Conservation (phyloP, 352 stramenopile genomes). For the Pythium pyrilobum region DNA sequence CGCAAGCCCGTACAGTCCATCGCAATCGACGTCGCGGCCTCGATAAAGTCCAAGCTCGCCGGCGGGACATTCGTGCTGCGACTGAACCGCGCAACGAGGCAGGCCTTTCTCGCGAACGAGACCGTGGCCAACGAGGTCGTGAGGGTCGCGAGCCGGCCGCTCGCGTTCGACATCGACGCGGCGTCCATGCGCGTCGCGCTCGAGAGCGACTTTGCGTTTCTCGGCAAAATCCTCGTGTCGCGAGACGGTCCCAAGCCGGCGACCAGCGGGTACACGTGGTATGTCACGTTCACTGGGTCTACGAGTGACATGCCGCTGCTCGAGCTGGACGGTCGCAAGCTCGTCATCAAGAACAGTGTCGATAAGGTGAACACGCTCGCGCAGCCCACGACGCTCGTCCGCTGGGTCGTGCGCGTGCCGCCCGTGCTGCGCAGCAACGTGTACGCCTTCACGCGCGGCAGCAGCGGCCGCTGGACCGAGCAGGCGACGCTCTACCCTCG, state of each 20-base stretch:
- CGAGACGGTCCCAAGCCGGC: constrained; percentile 42
- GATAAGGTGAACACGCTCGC: not conserved
- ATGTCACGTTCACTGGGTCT: constrained; percentile 66
- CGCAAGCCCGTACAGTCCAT: constrained; percentile 70
- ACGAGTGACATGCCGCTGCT: constrained; percentile 55
- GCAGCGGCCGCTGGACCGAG: constrained; percentile 72
- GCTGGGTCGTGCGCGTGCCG: constrained; percentile 43
- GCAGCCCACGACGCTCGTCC: constrained; percentile 16
- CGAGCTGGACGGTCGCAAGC: constrained; percentile 33
- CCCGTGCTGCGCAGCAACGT: constrained; percentile 57
- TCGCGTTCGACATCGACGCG: constrained; percentile 47
- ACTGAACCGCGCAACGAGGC: constrained; percentile 25
- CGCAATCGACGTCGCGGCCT: constrained; percentile 27
- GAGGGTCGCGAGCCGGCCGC: constrained; percentile 35
- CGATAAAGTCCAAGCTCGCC: not conserved
- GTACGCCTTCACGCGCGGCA: constrained; percentile 61
- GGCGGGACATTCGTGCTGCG: constrained; percentile 51
- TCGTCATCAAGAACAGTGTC: constrained; percentile 11
- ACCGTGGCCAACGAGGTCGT: constrained; percentile 10
- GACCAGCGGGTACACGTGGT: constrained; percentile 74
- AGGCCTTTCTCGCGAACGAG: constrained; percentile 6
- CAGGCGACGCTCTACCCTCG: constrained; percentile 90
- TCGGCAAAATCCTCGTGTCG: constrained; percentile 66
- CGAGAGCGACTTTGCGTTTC: constrained; percentile 53
- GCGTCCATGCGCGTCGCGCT: constrained; percentile 43